These are phyloP conservation scores for Starmera caribaea DNA, from an alignment of 805 yeast species.

Conservation along the genomic window DNA sequence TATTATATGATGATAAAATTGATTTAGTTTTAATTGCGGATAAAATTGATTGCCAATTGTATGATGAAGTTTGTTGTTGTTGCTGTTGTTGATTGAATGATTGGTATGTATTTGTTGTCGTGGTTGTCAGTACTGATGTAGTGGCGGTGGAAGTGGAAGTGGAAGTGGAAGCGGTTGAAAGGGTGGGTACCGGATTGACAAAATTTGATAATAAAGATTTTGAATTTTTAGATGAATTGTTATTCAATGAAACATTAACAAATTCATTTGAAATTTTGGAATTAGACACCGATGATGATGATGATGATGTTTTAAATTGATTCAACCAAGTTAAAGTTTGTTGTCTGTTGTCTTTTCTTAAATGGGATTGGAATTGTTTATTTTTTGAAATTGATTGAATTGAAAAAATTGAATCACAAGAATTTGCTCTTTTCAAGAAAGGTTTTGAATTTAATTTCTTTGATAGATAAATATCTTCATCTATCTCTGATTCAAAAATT, in stretches of 20 bases:
- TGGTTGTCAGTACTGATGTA: background rate
- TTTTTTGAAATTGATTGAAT: conserved; percentile 12
- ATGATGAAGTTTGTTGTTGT: conserved; percentile 9
- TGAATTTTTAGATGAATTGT: too few relatives aligned
- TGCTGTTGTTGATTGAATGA: conserved; percentile 1
- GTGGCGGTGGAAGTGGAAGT: background rate
- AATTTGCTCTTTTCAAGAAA: conserved; percentile 18
- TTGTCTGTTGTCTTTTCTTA: conserved; percentile 9
- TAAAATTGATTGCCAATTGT: too few relatives aligned
- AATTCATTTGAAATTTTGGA: background rate
- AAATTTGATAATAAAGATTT: too few relatives aligned
- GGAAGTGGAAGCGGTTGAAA: background rate
- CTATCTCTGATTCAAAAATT: background rate
- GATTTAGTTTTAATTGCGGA: too few relatives aligned
- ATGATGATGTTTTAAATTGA: conserved; percentile 4
- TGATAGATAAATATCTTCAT: conserved; percentile 1
- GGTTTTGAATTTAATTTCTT: conserved; percentile 13
- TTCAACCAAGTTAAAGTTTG: conserved; percentile 19
- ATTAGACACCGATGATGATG: background rate
- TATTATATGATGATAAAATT: too few relatives aligned
- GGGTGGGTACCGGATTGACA: background rate
- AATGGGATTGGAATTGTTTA: conserved; percentile 5
- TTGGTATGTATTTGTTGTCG: background rate
- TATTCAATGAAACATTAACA: too few relatives aligned
- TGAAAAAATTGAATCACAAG: conserved; percentile 20